Evolutionary conservation across 2,329 filamentous ascomycete species (phyloP), one percentile per base, ranked within the genome.

Genomic region (Fusarium transvaalense): DNA sequence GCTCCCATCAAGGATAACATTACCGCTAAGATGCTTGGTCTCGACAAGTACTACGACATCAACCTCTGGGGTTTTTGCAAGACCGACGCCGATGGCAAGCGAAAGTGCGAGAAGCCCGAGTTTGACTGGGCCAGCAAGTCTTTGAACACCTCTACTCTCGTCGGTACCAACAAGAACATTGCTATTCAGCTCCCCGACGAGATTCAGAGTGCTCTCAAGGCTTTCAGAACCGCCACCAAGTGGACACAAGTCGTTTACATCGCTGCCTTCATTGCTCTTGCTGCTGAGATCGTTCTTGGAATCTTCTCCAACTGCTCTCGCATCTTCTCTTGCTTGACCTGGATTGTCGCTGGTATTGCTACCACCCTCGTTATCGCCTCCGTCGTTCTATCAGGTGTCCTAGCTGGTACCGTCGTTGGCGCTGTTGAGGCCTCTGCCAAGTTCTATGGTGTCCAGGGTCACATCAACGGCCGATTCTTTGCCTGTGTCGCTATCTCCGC

Each of bases 1-100:
- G 46, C 46, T 25, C 46, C 23, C 12, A 21, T 66, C 52, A 71
- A 67, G 68, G 77, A 71, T 69, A 89, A 88, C 79, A 83, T 90
- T 74, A 89, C 86, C 6, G 87, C 87, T 10, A 69, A 77, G 2
- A 80, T 87, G 25, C 83, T 92, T 42, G 84, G 86, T 56, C 86
- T 97, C 61, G 87, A 86, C 74, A 89, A 95, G 76, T 85, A 89
- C 75, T 98, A 97, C 86, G 87, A 92, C 64, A 85, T 98, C 76
- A 88, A 87, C 76, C 85, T 98, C 37, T 97, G 93, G 92, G 92
- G 91, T 77, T 97, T 94, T 86, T 98, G 96, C 86, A 82, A 84
- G 59, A 88, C 86, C 54, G 80, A 85, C 51, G 78, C 83, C 70
- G 85, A 86, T 69, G 70, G 71, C 68, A 83, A 85, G 66, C 83